Base-by-base conservation (phyloP, 2,329 filamentous ascomycete genomes). In the Aphanocladium album region DNA sequence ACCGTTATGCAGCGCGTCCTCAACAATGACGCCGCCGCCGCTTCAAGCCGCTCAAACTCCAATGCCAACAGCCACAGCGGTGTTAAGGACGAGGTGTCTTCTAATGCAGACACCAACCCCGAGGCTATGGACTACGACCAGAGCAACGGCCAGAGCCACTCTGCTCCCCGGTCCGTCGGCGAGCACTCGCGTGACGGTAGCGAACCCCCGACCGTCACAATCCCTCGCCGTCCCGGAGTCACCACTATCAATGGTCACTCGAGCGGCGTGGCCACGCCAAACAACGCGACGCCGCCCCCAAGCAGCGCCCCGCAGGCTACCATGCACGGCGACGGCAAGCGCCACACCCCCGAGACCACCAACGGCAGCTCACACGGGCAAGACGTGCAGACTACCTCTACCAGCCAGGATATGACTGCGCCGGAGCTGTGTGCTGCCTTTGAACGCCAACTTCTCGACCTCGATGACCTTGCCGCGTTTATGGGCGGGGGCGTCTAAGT, bases 1-100 rank as follows among this genome's bases (percentile, higher is more conserved):
- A 79, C 79, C 2, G 83, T 86, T 50, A 86, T 86, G 83, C 80
- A 83, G 62, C 82, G 84, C 62, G 83, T 86, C 2, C 71, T 86
- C 23, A 79, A 80, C 64, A 84, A 83, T 47, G 78, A 83, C 25
- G 81, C 80, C 5, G 68, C 73, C 3, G 64, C 70, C 1, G 43
- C 67, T 60, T 43, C 72, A 58, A 35, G 70, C 62, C 64, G 75
- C n/a, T 77, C 79, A 56, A 70, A 67, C 59, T 71, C 70, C 63
- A 65, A 64, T 33, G 67, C 67, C 50, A 68, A 72, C 64, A 60
- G 67, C 54, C 60, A 70, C 64, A 30, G 65, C 62, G 66, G 66
- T 67, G 67, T 80, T 62, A 85, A 84, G 74, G 83, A 85, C 57
- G 83, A 86, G 27, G 75, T 75, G 16, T 75, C 77, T 2, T 84